These are phyloP conservation scores for Aspergillus coremiiformis DNA, from an alignment of 495 filamentous ascomycete genomes.

Conservation along the genomic window DNA sequence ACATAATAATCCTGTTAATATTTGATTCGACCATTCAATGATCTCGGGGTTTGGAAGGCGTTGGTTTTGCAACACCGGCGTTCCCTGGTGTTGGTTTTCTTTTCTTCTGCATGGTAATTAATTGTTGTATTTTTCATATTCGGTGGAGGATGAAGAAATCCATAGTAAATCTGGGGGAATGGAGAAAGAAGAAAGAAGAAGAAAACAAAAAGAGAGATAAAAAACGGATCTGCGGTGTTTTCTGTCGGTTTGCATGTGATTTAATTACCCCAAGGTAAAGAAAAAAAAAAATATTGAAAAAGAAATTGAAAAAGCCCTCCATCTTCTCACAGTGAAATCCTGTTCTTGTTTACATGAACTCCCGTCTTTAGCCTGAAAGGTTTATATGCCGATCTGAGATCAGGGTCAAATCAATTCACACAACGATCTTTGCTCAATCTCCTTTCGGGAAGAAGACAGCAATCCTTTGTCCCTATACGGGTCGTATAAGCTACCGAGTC, in stretches of 20 bases:
- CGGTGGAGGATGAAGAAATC: neutral
- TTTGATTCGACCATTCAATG: neutral
- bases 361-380: neutral
- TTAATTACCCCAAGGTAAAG: neutral
- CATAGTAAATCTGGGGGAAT: too few species aligned
- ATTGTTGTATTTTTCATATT: neutral
- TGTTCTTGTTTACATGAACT: neutral
- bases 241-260: neutral
- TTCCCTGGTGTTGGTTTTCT: neutral
- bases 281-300: too few species aligned
- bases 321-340: neutral
- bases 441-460: neutral
- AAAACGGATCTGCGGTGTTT: neutral
- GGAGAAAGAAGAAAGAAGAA: neutral
- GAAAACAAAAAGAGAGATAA: neutral
- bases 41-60: neutral
- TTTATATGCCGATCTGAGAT: neutral
- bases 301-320: too few species aligned
- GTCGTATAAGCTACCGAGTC: neutral
- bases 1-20: neutral
- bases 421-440: constrained; percentile 1
- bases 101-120: too few species aligned
- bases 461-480: neutral
- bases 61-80: neutral
- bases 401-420: neutral